A percentile compares a stretch with the other conserved stretches of the same genome.
phyloP scores from a whole-genome alignment of 768 basidiomycete species.

The Xerocomellus amylosporus region DNA sequence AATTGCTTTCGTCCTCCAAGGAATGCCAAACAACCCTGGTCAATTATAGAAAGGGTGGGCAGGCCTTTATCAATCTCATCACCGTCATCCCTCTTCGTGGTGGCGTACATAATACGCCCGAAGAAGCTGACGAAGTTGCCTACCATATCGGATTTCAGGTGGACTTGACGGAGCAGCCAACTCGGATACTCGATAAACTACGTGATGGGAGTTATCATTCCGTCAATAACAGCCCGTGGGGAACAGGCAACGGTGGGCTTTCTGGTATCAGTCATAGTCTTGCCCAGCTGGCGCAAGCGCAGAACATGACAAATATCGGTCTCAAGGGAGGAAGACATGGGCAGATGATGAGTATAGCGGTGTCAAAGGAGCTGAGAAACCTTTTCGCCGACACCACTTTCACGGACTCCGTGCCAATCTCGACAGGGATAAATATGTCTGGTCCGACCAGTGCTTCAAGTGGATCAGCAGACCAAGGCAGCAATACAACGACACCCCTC shows the following conservation, averaged over 20 bases:
- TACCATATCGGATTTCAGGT: conserved; percentile 97
- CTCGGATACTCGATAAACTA: conserved; percentile 76
- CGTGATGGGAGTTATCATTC: conserved; percentile 69
- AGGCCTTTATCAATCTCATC: conserved; percentile 88
- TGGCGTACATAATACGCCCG: conserved; percentile 43
- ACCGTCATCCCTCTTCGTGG: conserved; percentile 85
- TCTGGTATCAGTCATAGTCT: neutral
- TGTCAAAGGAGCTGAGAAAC: conserved; percentile 53
- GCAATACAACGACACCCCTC: conserved; percentile 14
- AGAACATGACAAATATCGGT: conserved; percentile 19
- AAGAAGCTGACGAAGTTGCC: conserved; percentile 67
- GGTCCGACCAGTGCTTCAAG: conserved; percentile 21
- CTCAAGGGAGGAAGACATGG: conserved; percentile 24
- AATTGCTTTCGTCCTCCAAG: conserved; percentile 65
- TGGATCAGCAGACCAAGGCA: conserved; percentile 11
- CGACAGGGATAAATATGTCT: conserved; percentile 38
- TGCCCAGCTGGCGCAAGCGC: conserved; percentile 15
- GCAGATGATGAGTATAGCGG: conserved; percentile 33
- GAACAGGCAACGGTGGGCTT: neutral
- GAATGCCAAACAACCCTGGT: conserved; percentile 87
- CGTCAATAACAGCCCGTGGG: conserved; percentile 50
- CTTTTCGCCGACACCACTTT: conserved; percentile 49
- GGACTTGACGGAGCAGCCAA: conserved; percentile 84
- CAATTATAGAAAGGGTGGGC: conserved; percentile 85
- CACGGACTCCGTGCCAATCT: conserved; percentile 44